These are phyloP conservation scores for Syncephalis fuscata DNA, from an alignment of 371 early-diverging fungal species.

Conservation along the genomic window DNA sequence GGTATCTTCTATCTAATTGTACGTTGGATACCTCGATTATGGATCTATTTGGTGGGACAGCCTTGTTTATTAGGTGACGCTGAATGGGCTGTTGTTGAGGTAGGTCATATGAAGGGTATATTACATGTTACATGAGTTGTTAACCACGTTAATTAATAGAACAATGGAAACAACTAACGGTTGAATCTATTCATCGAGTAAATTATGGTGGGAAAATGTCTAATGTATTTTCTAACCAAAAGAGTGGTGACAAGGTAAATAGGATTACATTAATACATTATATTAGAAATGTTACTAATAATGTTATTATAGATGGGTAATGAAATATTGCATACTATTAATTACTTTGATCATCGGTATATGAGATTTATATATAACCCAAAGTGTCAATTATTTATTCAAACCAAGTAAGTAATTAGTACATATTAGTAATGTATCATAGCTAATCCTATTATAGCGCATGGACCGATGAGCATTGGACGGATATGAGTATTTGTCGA, in stretches of 20 bases:
- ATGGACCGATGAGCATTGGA: slow-evolving; percentile 66
- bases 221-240: slow-evolving; percentile 35
- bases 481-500: slow-evolving; percentile 20
- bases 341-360: slow-evolving; percentile 64
- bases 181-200: slow-evolving; percentile 30
- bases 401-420: slow-evolving; percentile 22
- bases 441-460: slow-evolving; percentile 14
- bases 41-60: slow-evolving; percentile 41
- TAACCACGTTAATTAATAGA: slow-evolving; percentile 33
- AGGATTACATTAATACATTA: slow-evolving; percentile 14
- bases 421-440: not conserved
- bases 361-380: slow-evolving; percentile 76
- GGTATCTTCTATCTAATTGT: slow-evolving; percentile 60
- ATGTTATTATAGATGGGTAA: too few relatives aligned
- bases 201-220: slow-evolving; percentile 50
- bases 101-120: too few relatives aligned
- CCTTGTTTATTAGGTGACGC: slow-evolving; percentile 43
- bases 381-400: slow-evolving; percentile 44
- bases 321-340: slow-evolving; percentile 1
- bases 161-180: slow-evolving; percentile 54
- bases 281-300: too few relatives aligned
- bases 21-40: slow-evolving; percentile 71
- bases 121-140: slow-evolving; percentile 55
- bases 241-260: not conserved
- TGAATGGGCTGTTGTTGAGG: slow-evolving; percentile 44